Evolutionary conservation across 768 basidiomycete genomes (phyloP).

Genomic region (Lactarius sp.): DNA sequence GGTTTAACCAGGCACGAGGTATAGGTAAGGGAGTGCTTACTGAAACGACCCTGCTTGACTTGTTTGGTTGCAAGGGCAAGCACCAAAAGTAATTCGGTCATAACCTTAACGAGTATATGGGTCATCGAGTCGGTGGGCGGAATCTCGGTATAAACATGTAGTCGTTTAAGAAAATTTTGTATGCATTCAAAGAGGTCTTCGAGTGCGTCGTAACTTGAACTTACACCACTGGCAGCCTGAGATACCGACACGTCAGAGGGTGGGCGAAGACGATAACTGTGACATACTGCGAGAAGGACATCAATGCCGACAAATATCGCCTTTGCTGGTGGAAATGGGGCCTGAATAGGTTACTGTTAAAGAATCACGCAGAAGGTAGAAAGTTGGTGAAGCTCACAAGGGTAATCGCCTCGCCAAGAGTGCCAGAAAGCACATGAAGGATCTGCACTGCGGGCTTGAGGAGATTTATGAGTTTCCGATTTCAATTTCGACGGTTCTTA

Average conservation of each 20-base stretch:
- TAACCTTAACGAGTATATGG: background rate
- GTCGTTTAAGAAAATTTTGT: slow-evolving; percentile 1
- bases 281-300: slow-evolving; percentile 1
- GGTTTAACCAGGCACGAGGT: background rate
- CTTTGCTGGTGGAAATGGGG: background rate
- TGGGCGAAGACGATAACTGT: no score
- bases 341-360: background rate
- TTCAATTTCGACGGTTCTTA: slow-evolving; percentile 8
- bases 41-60: slow-evolving; percentile 2
- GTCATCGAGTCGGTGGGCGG: background rate
- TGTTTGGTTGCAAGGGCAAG: slow-evolving; percentile 14
- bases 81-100: slow-evolving; percentile 5
- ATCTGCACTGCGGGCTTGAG: slow-evolving; percentile 5
- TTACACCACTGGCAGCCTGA: slow-evolving; percentile 4
- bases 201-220: background rate
- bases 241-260: background rate
- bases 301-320: slow-evolving; percentile 12
- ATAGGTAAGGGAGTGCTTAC: background rate
- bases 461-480: slow-evolving; percentile 7
- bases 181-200: slow-evolving; percentile 1
- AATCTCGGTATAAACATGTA: background rate
- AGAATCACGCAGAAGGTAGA: background rate
- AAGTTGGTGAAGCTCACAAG: background rate
- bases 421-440: background rate
- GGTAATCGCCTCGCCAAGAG: background rate